Conservation (phyloP, 2,329 filamentous ascomycete species). For the Penicillium brasilianum region DNA sequence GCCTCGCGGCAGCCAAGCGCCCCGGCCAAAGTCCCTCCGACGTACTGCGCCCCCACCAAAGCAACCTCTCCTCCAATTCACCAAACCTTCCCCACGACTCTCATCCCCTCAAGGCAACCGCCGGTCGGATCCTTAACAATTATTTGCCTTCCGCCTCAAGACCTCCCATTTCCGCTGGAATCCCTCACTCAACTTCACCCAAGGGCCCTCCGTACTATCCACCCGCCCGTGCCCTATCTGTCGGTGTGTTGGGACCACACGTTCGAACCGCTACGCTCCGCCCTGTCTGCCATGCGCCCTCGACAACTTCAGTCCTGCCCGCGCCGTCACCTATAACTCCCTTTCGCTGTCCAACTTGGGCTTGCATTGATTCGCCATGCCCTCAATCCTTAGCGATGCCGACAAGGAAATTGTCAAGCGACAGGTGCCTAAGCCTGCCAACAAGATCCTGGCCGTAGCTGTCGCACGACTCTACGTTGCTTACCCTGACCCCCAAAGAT, state of each 20-base stretch:
- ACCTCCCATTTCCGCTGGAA: not conserved
- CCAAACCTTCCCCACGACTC: constrained; percentile 10
- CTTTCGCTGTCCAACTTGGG: constrained; percentile 11
- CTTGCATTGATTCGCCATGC: constrained; percentile 46
- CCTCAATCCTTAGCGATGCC: constrained; percentile 79
- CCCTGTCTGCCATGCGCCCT: constrained; percentile 26
- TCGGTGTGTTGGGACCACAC: constrained; percentile 24
- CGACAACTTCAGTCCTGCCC: constrained; percentile 18
- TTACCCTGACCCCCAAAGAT: constrained; percentile 82
- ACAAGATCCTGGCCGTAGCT: constrained; percentile 96
- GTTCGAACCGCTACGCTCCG: constrained; percentile 20
- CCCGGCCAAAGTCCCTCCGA: constrained; percentile 20
- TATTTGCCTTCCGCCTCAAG: not conserved
- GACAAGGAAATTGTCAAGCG: constrained; percentile 97
- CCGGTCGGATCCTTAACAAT: constrained; percentile 32
- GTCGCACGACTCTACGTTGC: constrained; percentile 93
- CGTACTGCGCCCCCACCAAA: constrained; percentile 26
- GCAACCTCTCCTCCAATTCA: constrained; percentile 15
- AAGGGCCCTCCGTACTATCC: not conserved
- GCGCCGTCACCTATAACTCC: constrained; percentile 12
- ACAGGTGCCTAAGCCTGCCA: constrained; percentile 87
- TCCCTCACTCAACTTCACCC: not conserved
- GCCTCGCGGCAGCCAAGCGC: constrained; percentile 19
- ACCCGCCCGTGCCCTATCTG: constrained; percentile 7
- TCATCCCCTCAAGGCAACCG: constrained; percentile 30